Base-by-base conservation (phyloP, 148 eudicot species). In the Bassia scoparia region DNA sequence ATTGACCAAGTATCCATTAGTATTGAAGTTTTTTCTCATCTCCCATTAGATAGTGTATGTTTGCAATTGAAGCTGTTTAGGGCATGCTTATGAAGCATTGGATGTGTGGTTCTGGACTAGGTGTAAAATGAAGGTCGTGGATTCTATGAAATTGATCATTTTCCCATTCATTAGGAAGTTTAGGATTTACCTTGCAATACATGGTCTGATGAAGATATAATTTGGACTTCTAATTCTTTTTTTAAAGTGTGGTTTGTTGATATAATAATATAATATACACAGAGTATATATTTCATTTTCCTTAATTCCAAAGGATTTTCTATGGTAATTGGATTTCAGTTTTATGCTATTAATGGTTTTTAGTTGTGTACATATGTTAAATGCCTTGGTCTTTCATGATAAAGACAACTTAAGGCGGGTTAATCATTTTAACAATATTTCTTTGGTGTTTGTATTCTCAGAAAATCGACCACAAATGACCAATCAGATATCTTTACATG, bases 391-490 rank as follows among this genome's bases (percentile, higher is more conserved):
- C 44, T 15, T 33, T 43, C 59, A 48, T 21, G 15, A 30, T 60
- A 3, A 3, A 6, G 9, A n/a, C 13, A n/a, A 54, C 21, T 4
- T 59, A 17, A 48, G 33, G 56, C 34, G 43, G 67, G 18, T 53
- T 61, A 17, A 11, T 7, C 38, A 6, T 7, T n/a, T 62, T 29
- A 38, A 18, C 27, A 21, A 53, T 35, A 50, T 75, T 29, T 29
- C 31, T 67, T 26, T 24, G 46, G n/a, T 20, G 26, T 30, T 35
- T 60, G 48, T 43, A 38, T 37, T 74, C 33, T n/a, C 87, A 93
- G 98, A 80, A 77, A 82, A 85, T 77, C 88, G 81, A 38, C 77
- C 90, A 73, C 86, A 80, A 70, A 71, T 90, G 77, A 85, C 85
- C 62, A 67, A 74, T 34, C 82, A 81, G 61, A 78, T 79, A 43